Percentiles rank a stretch among this genome's conserved stretches.
Conservation (phyloP, 768 basidiomycete species). For the Kwoniella sp. region DNA sequence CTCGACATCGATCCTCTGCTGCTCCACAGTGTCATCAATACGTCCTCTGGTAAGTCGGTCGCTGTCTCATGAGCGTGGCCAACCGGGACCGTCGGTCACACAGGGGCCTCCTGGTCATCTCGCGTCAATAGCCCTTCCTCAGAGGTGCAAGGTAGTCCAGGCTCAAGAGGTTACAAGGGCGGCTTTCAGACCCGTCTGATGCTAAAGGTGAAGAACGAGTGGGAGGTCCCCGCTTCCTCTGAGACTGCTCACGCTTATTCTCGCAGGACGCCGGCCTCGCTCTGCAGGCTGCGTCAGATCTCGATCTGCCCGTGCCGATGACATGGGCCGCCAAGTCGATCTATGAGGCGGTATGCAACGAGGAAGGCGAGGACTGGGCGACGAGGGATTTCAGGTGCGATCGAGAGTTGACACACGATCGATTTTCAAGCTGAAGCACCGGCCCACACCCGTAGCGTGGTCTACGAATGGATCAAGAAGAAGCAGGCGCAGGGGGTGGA, state of each 20-base stretch:
- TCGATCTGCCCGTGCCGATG: constrained; percentile 38
- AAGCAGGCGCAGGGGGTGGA: constrained; percentile 39
- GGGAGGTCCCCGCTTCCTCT: background rate
- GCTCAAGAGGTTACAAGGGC: constrained; percentile 28
- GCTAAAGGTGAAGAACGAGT: constrained; percentile 30
- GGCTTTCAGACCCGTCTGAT: constrained; percentile 41
- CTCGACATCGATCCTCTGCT: constrained; percentile 34
- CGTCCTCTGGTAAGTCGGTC: constrained; percentile 28
- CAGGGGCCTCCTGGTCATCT: constrained; percentile 46
- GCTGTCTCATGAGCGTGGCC: background rate
- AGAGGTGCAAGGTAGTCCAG: constrained; percentile 26
- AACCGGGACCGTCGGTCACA: background rate
- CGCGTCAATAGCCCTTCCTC: constrained; percentile 32
- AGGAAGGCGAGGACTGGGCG: constrained; percentile 26
- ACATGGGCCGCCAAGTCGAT: constrained; percentile 43
- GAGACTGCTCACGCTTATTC: background rate
- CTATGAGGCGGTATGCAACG: constrained; percentile 37
- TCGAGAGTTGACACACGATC: no score
- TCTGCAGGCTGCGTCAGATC: constrained; percentile 31
- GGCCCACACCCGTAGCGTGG: no score
- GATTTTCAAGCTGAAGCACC: no score
- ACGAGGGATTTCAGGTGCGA: constrained; percentile 43
- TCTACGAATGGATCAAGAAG: constrained; percentile 39
- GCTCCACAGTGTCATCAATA: constrained; percentile 36
- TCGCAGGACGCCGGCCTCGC: constrained; percentile 44